Base-by-base conservation (phyloP, 768 basidiomycete species). In the Boletus reticulatus region DNA sequence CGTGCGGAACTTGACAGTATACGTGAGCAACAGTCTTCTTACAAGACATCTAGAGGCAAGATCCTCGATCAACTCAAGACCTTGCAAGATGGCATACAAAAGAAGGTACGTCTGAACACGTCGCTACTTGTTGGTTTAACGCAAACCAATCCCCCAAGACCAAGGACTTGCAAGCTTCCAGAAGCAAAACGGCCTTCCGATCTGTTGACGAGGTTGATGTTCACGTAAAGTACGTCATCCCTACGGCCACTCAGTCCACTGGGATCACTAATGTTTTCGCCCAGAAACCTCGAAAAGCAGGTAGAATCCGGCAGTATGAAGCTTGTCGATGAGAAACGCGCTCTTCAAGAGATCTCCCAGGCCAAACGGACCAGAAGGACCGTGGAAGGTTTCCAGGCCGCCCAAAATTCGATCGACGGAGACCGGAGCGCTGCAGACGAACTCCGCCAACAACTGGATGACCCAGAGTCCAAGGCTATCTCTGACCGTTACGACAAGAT, bases 291-390 rank as follows among this genome's bases (percentile, higher is more conserved):
- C 56, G 92, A 98, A 48, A 88, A 84, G 67, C 90, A 94, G 69
- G 87, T 99, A 50, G 96, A 98, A 68, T 92, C 92, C 6, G 96
- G 96, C 24, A 84, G 65, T 55, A 80, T 99, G 81, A 97, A 92
- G 69, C 80, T 98, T 55, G 94, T 87, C 27, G 95, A 97, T 53
- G 97, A 99, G 74, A 98, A 97, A 75, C 87, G 93, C 49, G 91
- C 94, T 6, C 80, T 99, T n/a, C 81, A 84, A 61, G 96, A 98
- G 64, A 96, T 99, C 58, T 83, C 80, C 58, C 79, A 80, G 43
- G 75, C 79, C 58, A 91, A 83, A 67, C 88, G 92, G 42, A 79
- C 73, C 55, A 86, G 92, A 49, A 86, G 80, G 68, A 74, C 76
- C 13, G 85, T 98, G 55, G 94, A 98, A 71, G 70, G 80, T 50